Conservation (phyloP, 2,329 filamentous ascomycete genomes). For the Cordyceps sp. region DNA sequence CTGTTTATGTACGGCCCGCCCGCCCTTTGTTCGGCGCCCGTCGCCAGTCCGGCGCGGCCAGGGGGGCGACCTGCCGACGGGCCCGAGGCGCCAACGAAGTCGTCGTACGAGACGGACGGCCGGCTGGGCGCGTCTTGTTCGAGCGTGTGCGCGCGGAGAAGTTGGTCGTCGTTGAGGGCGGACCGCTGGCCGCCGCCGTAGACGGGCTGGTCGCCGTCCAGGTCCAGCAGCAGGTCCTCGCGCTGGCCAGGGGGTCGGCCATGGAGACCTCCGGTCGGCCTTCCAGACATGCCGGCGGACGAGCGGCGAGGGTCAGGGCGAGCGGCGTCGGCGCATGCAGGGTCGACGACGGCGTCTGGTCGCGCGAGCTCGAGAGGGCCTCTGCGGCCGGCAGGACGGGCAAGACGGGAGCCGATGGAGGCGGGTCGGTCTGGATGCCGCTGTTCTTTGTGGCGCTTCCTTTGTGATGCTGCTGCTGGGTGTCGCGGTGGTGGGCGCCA, state of each 20-base stretch:
- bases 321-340: constrained; percentile 16
- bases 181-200: constrained; percentile 67
- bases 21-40: constrained; percentile 5
- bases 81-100: constrained; percentile 61
- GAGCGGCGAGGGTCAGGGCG: constrained; percentile 12
- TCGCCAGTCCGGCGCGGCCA: constrained; percentile 22
- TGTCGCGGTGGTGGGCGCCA: too few species aligned
- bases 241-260: constrained; percentile 29
- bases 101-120: constrained; percentile 85
- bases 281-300: constrained; percentile 43
- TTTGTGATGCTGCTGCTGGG: too few species aligned
- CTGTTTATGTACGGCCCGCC: constrained; percentile 28
- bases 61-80: constrained; percentile 21
- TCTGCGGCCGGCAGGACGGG: too few species aligned
- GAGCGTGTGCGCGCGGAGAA: constrained; percentile 59
- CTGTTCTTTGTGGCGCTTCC: background rate
- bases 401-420: background rate
- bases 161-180: constrained; percentile 64
- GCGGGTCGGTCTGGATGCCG: background rate
- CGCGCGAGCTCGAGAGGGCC: too few species aligned
- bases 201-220: constrained; percentile 51
- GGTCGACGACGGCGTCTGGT: constrained; percentile 5
- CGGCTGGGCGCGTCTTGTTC: constrained; percentile 49
- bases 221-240: constrained; percentile 55
- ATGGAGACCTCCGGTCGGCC: constrained; percentile 29